Conservation (phyloP, 768 basidiomycete genomes). For the Tricholoma sp. region DNA sequence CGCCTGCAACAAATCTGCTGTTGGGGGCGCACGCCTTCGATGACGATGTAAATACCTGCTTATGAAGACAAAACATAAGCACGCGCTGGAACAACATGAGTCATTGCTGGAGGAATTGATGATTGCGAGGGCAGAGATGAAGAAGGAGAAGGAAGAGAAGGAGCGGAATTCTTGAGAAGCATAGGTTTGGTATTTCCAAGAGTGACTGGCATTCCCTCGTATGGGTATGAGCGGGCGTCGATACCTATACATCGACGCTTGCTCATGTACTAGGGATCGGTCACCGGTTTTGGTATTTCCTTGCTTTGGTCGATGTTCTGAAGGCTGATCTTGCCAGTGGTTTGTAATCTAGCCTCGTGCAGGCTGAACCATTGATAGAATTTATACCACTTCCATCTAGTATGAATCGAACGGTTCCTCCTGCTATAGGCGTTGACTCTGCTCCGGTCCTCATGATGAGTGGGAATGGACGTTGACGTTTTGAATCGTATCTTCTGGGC, state of each 20-base stretch:
- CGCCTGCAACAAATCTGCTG: conserved; percentile 57
- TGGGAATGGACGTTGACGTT: background rate
- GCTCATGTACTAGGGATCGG: no score
- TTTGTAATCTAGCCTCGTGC: conserved; percentile 8
- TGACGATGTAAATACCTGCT: conserved; percentile 69
- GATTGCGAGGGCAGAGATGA: conserved; percentile 44
- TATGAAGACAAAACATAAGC: conserved; percentile 74
- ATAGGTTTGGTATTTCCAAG: conserved; percentile 33
- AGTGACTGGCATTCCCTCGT: no score
- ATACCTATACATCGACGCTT: no score
- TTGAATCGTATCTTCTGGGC: background rate
- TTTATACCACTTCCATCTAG: conserved; percentile 13
- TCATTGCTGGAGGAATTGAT: conserved; percentile 61
- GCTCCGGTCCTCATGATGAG: background rate
- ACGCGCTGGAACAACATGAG: conserved; percentile 64
- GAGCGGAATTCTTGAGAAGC: conserved; percentile 44
- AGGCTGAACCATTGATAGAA: conserved; percentile 21
- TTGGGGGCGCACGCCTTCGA: conserved; percentile 62
- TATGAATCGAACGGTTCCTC: conserved; percentile 5
- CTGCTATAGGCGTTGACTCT: conserved; percentile 3
- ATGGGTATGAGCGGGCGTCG: no score
- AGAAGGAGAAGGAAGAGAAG: conserved; percentile 51
- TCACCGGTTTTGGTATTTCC: conserved; percentile 34
- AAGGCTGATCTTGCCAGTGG: background rate
- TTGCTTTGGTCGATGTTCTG: background rate